phyloP scores from a whole-genome alignment of 495 filamentous ascomycete species.

The Barbatosphaeria neglecta region DNA sequence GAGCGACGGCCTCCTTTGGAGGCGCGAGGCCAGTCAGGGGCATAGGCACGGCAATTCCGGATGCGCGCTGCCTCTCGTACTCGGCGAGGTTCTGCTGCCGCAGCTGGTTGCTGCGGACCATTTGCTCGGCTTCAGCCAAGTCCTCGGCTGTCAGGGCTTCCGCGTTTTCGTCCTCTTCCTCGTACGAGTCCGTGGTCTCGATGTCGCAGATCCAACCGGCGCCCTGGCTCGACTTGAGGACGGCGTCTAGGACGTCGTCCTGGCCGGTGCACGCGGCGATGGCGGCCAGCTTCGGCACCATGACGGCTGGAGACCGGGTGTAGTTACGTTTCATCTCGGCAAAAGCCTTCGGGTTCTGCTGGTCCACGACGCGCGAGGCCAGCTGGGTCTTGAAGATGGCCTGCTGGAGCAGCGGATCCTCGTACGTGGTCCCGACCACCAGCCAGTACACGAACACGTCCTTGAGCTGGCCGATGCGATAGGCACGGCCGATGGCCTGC shows the following conservation, averaged over 20 bases:
- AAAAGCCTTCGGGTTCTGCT: slow-evolving; percentile 55
- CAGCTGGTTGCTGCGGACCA: no score
- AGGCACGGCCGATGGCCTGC: slow-evolving; percentile 80
- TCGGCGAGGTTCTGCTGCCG: no score
- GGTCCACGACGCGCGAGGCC: slow-evolving; percentile 68
- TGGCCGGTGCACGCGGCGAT: slow-evolving; percentile 44
- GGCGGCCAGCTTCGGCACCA: slow-evolving; percentile 38
- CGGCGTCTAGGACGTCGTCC: slow-evolving; percentile 59
- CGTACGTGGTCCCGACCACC: slow-evolving; percentile 65
- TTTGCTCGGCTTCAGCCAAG: no score
- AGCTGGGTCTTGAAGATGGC: slow-evolving; percentile 73
- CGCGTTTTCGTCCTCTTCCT: no score
- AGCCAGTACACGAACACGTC: slow-evolving; percentile 84
- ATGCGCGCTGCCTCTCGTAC: no score
- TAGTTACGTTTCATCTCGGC: slow-evolving; percentile 42
- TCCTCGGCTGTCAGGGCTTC: no score
- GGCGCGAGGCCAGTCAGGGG: no score
- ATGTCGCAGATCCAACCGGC: no score
- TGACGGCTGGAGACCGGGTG: slow-evolving; percentile 43
- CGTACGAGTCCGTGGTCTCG: no score
- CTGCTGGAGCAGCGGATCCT: slow-evolving; percentile 58
- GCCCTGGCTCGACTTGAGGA: slow-evolving; percentile 34
- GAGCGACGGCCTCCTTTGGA: no score
- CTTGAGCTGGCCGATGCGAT: slow-evolving; percentile 77
- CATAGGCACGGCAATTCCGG: no score